Evolutionary conservation across 805 yeast genomes (phyloP).

Genomic region (Kazachstania psychrophila): DNA sequence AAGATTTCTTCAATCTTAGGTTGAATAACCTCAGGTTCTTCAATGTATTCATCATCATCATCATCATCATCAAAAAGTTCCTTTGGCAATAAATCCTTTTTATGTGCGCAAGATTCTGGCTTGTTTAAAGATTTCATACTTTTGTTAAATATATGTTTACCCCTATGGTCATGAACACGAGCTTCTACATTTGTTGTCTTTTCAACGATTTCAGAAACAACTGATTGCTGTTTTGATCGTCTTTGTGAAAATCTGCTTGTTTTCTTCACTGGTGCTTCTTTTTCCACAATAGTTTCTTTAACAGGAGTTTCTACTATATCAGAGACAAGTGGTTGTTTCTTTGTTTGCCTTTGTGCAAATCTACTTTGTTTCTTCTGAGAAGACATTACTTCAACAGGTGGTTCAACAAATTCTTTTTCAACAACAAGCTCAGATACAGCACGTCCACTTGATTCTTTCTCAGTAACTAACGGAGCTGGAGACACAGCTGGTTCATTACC

Average conservation of each 20-base stretch:
- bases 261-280: neutral
- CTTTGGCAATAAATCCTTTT: constrained; percentile 5
- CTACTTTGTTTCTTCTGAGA: neutral
- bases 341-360: neutral
- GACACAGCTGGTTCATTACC: neutral
- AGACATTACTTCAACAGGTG: neutral
- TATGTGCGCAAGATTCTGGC: neutral
- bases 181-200: neutral
- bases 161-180: constrained; percentile 1
- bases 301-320: neutral
- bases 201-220: constrained; percentile 4
- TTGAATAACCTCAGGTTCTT: neutral
- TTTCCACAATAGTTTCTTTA: constrained; percentile 3
- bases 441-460: neutral
- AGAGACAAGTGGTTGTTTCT: neutral
- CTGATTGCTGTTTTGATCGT: constrained; percentile 6
- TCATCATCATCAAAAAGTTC: constrained; percentile 6
- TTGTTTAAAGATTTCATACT: constrained; percentile 6
- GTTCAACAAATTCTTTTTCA: neutral
- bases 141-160: constrained; percentile 3
- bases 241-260: neutral
- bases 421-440: neutral
- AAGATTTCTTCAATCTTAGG: constrained; percentile 3
- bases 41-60: constrained; percentile 4
- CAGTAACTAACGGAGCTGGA: too few species aligned